A percentile compares a stretch with the other conserved stretches of the same genome.
These are phyloP conservation scores for Pestalotiopsis fici DNA, from an alignment of 2,329 filamentous ascomycete species.

Conservation along the genomic window DNA sequence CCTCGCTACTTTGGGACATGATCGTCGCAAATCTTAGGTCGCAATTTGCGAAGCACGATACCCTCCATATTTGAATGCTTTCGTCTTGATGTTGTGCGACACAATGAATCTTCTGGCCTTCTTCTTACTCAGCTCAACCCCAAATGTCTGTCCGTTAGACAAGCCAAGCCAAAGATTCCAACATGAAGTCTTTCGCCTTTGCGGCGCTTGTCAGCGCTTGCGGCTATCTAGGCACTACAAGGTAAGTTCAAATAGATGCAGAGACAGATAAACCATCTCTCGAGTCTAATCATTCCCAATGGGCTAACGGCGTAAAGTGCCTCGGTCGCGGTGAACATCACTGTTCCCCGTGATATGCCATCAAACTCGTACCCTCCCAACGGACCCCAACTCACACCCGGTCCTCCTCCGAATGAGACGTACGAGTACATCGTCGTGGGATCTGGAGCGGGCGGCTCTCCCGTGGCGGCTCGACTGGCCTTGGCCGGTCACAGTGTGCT, in stretches of 20 bases:
- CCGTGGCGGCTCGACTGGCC: constrained; percentile 58
- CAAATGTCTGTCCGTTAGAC: neutral
- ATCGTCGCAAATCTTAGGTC: neutral
- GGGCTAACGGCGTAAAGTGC: neutral
- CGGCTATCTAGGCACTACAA: neutral
- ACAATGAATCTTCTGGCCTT: too few relatives aligned
- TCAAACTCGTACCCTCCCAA: neutral
- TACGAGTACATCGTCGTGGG: constrained; percentile 67
- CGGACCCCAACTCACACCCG: neutral
- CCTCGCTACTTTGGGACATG: neutral
- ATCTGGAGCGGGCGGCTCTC: constrained; percentile 59
- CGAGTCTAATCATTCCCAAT: neutral
- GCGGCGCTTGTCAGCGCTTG: neutral
- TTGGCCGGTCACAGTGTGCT: constrained; percentile 59
- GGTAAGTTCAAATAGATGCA: neutral
- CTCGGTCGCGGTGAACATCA: neutral
- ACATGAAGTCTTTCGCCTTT: neutral
- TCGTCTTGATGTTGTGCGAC: neutral
- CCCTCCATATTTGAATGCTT: neutral
- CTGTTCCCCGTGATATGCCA: neutral
- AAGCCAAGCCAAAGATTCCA: neutral
- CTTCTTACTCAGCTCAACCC: too few relatives aligned
- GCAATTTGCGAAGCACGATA: neutral
- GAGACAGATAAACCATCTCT: neutral
- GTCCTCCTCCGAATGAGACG: neutral